phyloP scores from a whole-genome alignment of 2,329 filamentous ascomycete species.

The Hypomyces perniciosus region DNA sequence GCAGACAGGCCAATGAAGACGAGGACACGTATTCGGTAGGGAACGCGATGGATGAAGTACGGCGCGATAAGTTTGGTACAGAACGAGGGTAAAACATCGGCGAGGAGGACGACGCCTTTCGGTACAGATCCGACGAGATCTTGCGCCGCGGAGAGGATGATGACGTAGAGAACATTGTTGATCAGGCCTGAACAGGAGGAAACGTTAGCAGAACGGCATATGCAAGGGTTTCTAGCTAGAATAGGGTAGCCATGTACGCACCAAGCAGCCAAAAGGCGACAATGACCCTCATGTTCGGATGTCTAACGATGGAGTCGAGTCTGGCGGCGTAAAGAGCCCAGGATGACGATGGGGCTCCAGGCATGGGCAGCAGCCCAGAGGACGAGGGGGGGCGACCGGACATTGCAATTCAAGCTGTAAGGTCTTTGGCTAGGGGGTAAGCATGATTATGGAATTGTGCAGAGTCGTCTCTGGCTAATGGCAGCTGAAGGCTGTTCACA shows the following conservation, averaged over 20 bases:
- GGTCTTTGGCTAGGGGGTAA: background rate
- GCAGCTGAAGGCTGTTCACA: too few relatives aligned
- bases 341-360: constrained; percentile 55
- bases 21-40: constrained; percentile 70
- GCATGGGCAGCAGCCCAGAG: constrained; percentile 46
- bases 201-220: constrained; percentile 8
- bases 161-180: constrained; percentile 97
- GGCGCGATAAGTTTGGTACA: constrained; percentile 81
- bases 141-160: constrained; percentile 90
- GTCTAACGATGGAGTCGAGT: constrained; percentile 55
- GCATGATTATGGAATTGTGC: background rate
- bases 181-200: constrained; percentile 43
- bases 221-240: background rate
- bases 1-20: constrained; percentile 70
- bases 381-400: constrained; percentile 36
- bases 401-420: constrained; percentile 13
- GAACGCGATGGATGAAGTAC: constrained; percentile 86
- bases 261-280: constrained; percentile 92
- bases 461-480: background rate
- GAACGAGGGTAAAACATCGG: constrained; percentile 88
- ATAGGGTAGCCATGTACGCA: constrained; percentile 33
- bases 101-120: constrained; percentile 87
- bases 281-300: constrained; percentile 65
- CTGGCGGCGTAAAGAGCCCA: constrained; percentile 69
- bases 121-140: constrained; percentile 91